These are phyloP conservation scores for Tilletia caries DNA, from an alignment of 1,284 basidiomycete genomes.

Conservation along the genomic window DNA sequence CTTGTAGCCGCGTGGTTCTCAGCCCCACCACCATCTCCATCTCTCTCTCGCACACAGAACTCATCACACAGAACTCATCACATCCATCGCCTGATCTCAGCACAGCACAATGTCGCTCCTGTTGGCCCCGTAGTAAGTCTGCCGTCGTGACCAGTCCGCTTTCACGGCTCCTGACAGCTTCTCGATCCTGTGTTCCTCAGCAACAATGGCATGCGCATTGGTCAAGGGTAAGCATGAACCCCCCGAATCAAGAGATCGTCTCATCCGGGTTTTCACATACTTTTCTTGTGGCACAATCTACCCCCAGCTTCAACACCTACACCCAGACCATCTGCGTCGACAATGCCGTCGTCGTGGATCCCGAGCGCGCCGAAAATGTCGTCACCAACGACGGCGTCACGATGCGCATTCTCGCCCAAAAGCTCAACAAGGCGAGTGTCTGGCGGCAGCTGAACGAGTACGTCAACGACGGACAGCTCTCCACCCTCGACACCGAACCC, in stretches of 20 bases:
- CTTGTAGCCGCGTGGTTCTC: too few species aligned
- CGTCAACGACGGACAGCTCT: neutral
- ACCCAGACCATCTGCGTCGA: conserved; percentile 15
- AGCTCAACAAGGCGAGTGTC: conserved; percentile 12
- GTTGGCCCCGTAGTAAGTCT: neutral
- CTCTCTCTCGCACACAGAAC: too few species aligned
- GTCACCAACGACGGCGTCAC: conserved; percentile 13
- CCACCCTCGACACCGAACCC: conserved; percentile 4
- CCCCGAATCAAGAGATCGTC: too few species aligned
- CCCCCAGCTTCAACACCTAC: conserved; percentile 17
- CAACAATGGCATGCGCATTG: neutral
- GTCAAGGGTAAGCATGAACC: too few species aligned
- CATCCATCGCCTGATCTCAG: too few species aligned
- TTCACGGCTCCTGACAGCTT: too few species aligned
- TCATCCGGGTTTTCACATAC: too few species aligned
- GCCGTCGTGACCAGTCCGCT: too few species aligned
- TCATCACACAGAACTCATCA: too few species aligned
- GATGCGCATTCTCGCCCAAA: conserved; percentile 13
- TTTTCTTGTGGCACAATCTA: too few species aligned
- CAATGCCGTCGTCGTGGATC: conserved; percentile 14
- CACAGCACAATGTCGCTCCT: neutral
- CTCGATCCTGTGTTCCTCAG: too few species aligned
- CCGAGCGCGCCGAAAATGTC: conserved; percentile 14
- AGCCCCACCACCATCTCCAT: too few species aligned
- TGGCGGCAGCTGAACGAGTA: conserved; percentile 15